Conservation (phyloP, 148 eudicot genomes). For the Talinum fruticosum region DNA sequence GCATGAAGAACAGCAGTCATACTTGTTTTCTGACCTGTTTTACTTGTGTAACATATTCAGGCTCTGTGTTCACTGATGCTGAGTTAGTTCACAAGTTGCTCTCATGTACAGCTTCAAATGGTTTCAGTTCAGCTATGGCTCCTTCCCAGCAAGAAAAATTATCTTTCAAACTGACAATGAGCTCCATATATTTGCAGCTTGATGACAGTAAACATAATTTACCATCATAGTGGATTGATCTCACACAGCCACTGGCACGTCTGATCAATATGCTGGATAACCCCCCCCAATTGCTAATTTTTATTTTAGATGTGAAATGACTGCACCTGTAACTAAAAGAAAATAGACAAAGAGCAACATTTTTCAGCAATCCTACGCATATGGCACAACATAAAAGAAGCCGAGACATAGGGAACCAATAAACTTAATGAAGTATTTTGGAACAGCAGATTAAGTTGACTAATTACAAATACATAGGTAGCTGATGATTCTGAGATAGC, state of each 20-base stretch:
- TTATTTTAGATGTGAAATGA: not conserved
- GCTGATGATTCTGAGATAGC: not conserved
- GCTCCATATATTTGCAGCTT: not conserved
- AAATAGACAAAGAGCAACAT: not conserved
- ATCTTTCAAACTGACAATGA: too few relatives aligned
- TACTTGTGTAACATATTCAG: too few relatives aligned
- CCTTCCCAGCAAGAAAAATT: too few relatives aligned
- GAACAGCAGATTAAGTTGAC: not conserved
- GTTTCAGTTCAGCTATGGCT: too few relatives aligned
- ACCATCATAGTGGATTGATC: not conserved
- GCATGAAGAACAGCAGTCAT: not conserved
- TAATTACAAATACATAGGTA: not conserved
- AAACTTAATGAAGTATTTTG: not conserved
- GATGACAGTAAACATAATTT: too few relatives aligned
- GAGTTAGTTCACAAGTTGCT: too few relatives aligned
- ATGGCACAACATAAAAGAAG: not conserved
- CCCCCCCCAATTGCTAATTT: not conserved
- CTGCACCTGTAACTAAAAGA: not conserved
- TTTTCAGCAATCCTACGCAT: not conserved
- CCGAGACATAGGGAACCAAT: not conserved
- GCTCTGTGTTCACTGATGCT: too few relatives aligned
- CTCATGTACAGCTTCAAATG: too few relatives aligned
- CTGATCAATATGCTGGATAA: not conserved
- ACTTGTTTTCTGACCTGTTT: too few relatives aligned
- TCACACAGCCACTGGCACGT: not conserved